A percentile compares a stretch with the other conserved stretches of the same genome.
These are phyloP conservation scores for Talaromyces sp. DNA, from an alignment of 2,329 filamentous ascomycete species.

Conservation along the genomic window DNA sequence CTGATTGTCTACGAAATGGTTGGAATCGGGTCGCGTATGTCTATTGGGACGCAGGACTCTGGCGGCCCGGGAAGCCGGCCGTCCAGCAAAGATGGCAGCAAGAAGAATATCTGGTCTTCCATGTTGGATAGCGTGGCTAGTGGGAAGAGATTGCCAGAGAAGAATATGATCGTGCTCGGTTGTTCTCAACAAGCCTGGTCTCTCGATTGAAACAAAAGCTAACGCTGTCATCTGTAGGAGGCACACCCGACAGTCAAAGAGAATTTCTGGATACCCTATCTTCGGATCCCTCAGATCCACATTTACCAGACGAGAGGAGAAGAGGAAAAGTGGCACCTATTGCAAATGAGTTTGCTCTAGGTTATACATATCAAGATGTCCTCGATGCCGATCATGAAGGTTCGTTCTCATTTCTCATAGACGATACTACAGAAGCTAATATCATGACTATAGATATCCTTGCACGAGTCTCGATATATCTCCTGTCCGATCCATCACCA, in stretches of 20 bases:
- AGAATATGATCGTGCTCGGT: slow-evolving; percentile 85
- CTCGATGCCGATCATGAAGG: slow-evolving; percentile 91
- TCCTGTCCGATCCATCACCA: slow-evolving; percentile 78
- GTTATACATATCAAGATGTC: slow-evolving; percentile 94
- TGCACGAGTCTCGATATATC: slow-evolving; percentile 82
- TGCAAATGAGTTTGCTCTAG: slow-evolving; percentile 87
- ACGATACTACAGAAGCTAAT: background rate
- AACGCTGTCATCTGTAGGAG: slow-evolving; percentile 52
- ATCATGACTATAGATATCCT: slow-evolving; percentile 65
- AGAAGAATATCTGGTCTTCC: slow-evolving; percentile 90
- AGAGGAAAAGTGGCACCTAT: slow-evolving; percentile 66
- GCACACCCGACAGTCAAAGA: slow-evolving; percentile 75
- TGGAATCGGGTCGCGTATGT: slow-evolving; percentile 38
- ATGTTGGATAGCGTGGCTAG: slow-evolving; percentile 89
- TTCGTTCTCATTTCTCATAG: slow-evolving; percentile 33
- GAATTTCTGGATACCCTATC: slow-evolving; percentile 69
- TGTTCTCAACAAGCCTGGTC: slow-evolving; percentile 23
- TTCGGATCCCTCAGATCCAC: slow-evolving; percentile 41
- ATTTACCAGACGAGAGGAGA: slow-evolving; percentile 45
- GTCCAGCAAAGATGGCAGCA: slow-evolving; percentile 60
- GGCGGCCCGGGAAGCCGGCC: slow-evolving; percentile 39
- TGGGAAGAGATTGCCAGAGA: slow-evolving; percentile 84
- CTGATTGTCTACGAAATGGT: slow-evolving; percentile 34
- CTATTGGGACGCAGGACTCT: slow-evolving; percentile 36
- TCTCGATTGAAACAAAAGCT: background rate